Conservation (phyloP, 2,329 filamentous ascomycete species). For the Arthrobotrys sinensis region DNA sequence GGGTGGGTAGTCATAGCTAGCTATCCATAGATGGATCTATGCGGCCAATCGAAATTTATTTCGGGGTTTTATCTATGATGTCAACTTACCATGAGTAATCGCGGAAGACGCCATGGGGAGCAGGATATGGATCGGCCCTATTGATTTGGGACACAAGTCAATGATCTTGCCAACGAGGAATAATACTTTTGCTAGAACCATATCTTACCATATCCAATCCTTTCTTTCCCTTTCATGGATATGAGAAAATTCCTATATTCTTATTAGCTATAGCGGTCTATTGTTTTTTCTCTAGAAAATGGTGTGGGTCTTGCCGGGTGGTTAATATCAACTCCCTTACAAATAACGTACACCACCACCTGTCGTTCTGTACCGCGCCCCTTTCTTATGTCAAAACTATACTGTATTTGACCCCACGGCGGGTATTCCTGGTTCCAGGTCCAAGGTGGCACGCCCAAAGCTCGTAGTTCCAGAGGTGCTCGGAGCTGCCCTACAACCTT, state of each 20-base stretch:
- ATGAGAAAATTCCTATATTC: constrained; percentile 20
- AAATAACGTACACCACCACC: constrained; percentile 28
- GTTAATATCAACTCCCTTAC: constrained; percentile 32
- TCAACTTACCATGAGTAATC: constrained; percentile 8
- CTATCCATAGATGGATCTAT: no score
- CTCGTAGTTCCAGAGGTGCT: background rate
- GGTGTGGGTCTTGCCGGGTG: constrained; percentile 4
- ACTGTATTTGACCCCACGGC: background rate
- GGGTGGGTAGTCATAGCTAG: no score
- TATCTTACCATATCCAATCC: constrained; percentile 22
- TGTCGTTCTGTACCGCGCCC: background rate
- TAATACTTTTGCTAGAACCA: background rate
- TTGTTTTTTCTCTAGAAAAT: background rate
- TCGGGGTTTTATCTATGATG: background rate
- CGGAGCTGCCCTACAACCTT: background rate
- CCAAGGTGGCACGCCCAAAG: background rate
- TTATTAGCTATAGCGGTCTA: background rate
- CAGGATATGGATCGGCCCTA: constrained; percentile 19
- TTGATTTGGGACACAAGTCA: background rate
- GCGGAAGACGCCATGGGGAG: background rate
- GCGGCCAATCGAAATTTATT: background rate
- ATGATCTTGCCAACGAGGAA: background rate
- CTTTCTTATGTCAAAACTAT: constrained; percentile 2
- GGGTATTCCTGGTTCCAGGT: background rate
- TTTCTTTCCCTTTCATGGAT: background rate